phyloP scores from a whole-genome alignment of 805 yeast genomes.

The Wickerhamiella sergipiensis region DNA sequence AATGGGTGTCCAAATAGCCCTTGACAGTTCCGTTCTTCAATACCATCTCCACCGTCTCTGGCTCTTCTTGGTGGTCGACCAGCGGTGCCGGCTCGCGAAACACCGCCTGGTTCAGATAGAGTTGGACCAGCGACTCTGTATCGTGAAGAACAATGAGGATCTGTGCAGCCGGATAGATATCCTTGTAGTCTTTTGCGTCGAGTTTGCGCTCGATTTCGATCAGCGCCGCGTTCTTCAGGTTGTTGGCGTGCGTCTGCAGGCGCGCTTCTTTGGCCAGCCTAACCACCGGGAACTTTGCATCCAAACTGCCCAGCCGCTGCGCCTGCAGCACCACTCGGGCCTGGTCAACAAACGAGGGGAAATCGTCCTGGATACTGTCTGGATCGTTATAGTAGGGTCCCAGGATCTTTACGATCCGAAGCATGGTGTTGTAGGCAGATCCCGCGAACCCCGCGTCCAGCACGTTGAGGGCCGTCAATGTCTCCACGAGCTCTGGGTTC shows the following conservation, averaged over 20 bases:
- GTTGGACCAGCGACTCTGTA: constrained; percentile 22
- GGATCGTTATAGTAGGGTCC: background rate
- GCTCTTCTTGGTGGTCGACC: constrained; percentile 10
- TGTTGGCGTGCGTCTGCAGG: background rate
- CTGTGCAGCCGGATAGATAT: constrained; percentile 14
- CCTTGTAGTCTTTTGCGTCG: background rate
- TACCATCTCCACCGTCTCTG: constrained; percentile 18
- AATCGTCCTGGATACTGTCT: background rate
- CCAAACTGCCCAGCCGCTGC: background rate
- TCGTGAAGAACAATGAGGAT: constrained; percentile 25
- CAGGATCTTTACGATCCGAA: background rate
- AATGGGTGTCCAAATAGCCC: background rate
- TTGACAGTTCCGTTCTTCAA: background rate
- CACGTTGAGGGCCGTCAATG: constrained; percentile 1
- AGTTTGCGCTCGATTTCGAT: background rate
- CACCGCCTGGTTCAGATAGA: constrained; percentile 10
- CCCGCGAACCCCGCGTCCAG: constrained; percentile 5
- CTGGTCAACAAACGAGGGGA: background rate
- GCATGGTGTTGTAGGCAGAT: constrained; percentile 7
- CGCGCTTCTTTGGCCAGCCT: background rate
- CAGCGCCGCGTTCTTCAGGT: background rate
- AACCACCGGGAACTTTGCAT: background rate
- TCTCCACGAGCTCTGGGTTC: background rate
- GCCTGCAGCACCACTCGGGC: background rate
- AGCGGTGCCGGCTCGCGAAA: constrained; percentile 1